Evolutionary conservation across 140 eudicot genomes (phyloP), one percentile per base, ranked within the genome.

Genomic region (Stevia rebaudiana): DNA sequence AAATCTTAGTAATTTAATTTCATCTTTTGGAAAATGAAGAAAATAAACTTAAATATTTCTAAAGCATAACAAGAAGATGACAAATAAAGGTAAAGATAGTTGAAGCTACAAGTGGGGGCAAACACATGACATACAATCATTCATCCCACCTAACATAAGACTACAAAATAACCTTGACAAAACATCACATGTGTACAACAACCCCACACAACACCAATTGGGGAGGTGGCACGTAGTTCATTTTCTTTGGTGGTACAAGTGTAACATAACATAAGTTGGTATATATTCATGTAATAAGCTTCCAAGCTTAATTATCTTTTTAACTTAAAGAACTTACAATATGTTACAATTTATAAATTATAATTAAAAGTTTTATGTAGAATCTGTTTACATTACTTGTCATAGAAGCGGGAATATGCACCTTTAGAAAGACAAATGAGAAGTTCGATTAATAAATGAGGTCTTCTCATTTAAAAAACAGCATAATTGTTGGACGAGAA

Each of bases 81-180:
- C 42, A 68, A 69, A 3, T 0, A 13, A 13, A 25, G 40, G 55
- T 63, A 63, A 67, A 18, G 48, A 69, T 44, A 57, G 64, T 19
- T 62, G 69, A 72, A 51, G 36, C n/a, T 67, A 63, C 64, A 28
- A 63, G 71, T 63, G 58, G 76, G 54, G 70, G 36, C 17, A 30
- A 59, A 41, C 25, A 64, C 16, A 63, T 63, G 24, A 63, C 44
- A 35, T 16, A 47, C 68, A 70, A 59, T 70, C 75, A 70, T 59
- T 62, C 63, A 49, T 71, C 63, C 36, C 43, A 61, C 61, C 54
- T 23, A 61, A 61, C 70, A 71, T 50, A 72, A 72, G 50, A 63
- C 71, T 63, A 65, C 66, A 72, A 63, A 24, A 25, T 36, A 19
- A 47, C 62, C 25, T 18, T 61, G 50, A 61, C 67, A 61, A 61